phyloP scores from a whole-genome alignment of 345 rosid genomes.

The Bruguiera sexangula region DNA sequence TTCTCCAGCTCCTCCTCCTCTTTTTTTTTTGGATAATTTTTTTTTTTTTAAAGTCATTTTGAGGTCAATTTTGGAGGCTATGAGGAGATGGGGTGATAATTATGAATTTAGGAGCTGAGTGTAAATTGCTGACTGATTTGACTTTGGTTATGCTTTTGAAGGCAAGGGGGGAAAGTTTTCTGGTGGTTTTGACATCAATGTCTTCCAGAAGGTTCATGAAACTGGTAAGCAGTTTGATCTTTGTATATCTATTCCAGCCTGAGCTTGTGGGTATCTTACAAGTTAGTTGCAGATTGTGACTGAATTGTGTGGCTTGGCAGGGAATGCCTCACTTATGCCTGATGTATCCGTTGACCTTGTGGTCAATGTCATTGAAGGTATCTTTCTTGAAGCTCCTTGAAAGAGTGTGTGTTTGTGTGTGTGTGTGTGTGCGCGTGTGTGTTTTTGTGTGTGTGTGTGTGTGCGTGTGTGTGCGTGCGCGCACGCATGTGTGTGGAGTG shows the following conservation, averaged over 20 bases:
- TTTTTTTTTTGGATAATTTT: background rate
- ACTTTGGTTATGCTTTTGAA: conserved; percentile 22
- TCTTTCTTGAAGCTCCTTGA: background rate
- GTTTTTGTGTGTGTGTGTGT: no score
- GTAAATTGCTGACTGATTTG: conserved; percentile 2
- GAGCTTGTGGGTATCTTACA: background rate
- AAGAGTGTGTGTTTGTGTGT: no score
- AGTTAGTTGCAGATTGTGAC: background rate
- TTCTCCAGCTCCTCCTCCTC: background rate
- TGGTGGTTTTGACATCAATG: conserved; percentile 89
- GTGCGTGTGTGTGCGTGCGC: no score
- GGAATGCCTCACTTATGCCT: conserved; percentile 73
- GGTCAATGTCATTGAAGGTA: conserved; percentile 79
- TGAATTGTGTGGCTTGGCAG: conserved; percentile 38
- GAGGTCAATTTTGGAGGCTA: no score
- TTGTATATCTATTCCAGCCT: background rate
- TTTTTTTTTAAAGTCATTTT: background rate
- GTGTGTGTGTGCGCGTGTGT: no score
- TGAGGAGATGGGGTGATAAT: background rate
- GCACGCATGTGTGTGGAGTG: no score
- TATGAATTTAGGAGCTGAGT: background rate
- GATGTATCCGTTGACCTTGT: conserved; percentile 79
- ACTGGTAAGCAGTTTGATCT: conserved; percentile 44
- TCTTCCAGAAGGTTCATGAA: conserved; percentile 66
- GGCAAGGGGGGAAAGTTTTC: conserved; percentile 86